These are phyloP conservation scores for Corniculantispora saksenae DNA, from an alignment of 2,329 filamentous ascomycete genomes.

Conservation along the genomic window DNA sequence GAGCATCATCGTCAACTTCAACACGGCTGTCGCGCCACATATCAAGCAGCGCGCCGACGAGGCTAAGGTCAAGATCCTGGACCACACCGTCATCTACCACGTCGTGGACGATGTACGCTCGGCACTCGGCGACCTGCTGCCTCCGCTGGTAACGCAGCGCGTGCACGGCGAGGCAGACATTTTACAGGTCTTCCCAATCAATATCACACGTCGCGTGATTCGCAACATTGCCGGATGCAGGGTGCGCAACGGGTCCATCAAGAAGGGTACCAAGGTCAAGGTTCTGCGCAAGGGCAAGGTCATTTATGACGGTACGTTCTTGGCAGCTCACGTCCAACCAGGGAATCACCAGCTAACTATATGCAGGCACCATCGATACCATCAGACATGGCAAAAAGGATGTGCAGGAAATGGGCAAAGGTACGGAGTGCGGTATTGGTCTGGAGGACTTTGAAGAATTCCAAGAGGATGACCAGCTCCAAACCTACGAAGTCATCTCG, in stretches of 20 bases:
- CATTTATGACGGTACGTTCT: slow-evolving; percentile 76
- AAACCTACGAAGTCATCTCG: slow-evolving; percentile 77
- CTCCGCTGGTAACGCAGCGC: slow-evolving; percentile 64
- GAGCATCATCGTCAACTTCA: slow-evolving; percentile 84
- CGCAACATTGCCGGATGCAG: slow-evolving; percentile 84
- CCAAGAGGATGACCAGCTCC: slow-evolving; percentile 78
- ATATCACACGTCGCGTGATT: slow-evolving; percentile 68
- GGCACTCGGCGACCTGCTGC: slow-evolving; percentile 68
- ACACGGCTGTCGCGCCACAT: slow-evolving; percentile 66
- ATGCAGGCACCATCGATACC: slow-evolving; percentile 70
- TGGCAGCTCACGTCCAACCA: background rate
- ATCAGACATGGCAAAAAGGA: slow-evolving; percentile 94
- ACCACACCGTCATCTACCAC: slow-evolving; percentile 85
- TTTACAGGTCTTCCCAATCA: slow-evolving; percentile 80
- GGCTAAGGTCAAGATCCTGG: slow-evolving; percentile 73
- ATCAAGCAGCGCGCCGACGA: slow-evolving; percentile 70
- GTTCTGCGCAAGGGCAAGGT: slow-evolving; percentile 71
- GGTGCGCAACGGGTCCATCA: slow-evolving; percentile 77
- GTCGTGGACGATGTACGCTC: slow-evolving; percentile 71
- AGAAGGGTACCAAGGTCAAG: slow-evolving; percentile 63
- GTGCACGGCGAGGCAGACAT: slow-evolving; percentile 90
- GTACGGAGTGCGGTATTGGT: slow-evolving; percentile 87
- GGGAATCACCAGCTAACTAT: slow-evolving; percentile 4
- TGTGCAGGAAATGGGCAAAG: slow-evolving; percentile 84
- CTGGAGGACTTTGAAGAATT: slow-evolving; percentile 81